Base-by-base conservation (phyloP, 2,329 filamentous ascomycete species). In the Capronia americana region DNA sequence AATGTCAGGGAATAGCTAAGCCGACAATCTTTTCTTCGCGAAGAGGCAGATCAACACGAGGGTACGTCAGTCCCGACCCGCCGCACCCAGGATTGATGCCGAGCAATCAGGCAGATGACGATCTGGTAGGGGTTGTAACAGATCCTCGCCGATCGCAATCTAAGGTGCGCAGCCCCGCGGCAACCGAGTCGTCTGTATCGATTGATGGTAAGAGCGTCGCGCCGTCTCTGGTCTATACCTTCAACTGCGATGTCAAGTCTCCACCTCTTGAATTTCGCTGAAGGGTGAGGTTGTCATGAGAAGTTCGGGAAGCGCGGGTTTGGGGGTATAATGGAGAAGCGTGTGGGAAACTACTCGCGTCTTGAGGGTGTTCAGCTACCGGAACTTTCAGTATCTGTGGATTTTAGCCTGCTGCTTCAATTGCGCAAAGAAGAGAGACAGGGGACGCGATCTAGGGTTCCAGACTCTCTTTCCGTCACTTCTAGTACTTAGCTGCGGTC, bases 91-190 rank as follows among this genome's bases (percentile, higher is more conserved):
- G 57, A 59, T 50, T 57, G 50, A 51, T 30, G 55, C 46, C 26
- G 46, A 34, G 65, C 54, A 61, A 65, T 66, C 46, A 51, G 11
- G 28, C n/a, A 38, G 48, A 38, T 38, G 65, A 51, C 38, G 57
- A 55, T 61, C 63, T 46, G 60, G 61, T 61, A 57, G n/a, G 53
- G 44, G 50, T 44, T 68, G 61, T 54, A 53, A 67, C 58, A 65
- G 60, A 65, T 68, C 57, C 58, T 38, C 48, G 68, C 34, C 64
- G 68, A 69, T 69, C 68, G 65, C 68, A 69, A 69, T 69, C 68
- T 67, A 69, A 69, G 34, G 17, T 60, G 53, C 57, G 41, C 59
- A 63, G 53, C 54, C 48, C 60, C 32, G 54, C 50, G 63, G 50
- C n/a, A 14, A 10, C 34, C 26, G 7, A 32, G 44, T 20, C 17